A percentile compares a stretch with the other conserved stretches of the same genome.
Evolutionary conservation across 2,329 filamentous ascomycete species (phyloP).

Genomic region (Eutypella sp.): DNA sequence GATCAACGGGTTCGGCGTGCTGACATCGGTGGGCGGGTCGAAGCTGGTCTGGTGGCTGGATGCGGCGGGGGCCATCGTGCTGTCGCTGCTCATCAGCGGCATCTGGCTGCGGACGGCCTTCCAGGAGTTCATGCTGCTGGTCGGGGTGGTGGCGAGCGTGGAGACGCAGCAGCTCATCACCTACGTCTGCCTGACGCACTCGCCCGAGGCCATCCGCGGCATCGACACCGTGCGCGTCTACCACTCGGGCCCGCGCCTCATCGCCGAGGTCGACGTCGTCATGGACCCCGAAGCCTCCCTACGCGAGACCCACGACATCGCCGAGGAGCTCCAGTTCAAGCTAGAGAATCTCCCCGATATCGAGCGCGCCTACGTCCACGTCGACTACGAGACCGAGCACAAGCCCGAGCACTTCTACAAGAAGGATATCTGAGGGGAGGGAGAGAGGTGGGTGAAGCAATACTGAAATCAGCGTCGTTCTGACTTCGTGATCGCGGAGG

Average conservation of each 20-base stretch:
- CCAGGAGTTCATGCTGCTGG: constrained; percentile 82
- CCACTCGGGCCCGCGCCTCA: constrained; percentile 80
- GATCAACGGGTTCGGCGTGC: constrained; percentile 88
- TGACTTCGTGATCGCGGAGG: not conserved
- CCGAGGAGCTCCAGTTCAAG: constrained; percentile 91
- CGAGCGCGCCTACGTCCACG: constrained; percentile 92
- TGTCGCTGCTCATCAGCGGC: constrained; percentile 71
- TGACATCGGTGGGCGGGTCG: constrained; percentile 85
- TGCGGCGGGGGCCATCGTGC: constrained; percentile 79
- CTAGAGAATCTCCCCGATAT: constrained; percentile 87
- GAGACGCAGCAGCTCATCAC: constrained; percentile 90
- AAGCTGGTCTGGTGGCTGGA: constrained; percentile 95
- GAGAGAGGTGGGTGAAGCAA: too few species aligned
- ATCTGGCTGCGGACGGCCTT: constrained; percentile 86
- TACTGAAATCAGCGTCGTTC: too few species aligned
- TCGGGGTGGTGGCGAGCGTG: constrained; percentile 82
- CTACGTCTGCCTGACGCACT: constrained; percentile 93
- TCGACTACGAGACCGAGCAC: constrained; percentile 95
- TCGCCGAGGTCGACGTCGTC: constrained; percentile 94
- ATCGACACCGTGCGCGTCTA: constrained; percentile 96
- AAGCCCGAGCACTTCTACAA: constrained; percentile 74
- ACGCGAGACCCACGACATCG: constrained; percentile 81
- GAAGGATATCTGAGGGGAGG: constrained; percentile 47
- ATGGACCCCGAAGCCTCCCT: constrained; percentile 75
- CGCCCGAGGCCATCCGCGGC: constrained; percentile 63